Evolutionary conservation across 495 filamentous ascomycete genomes (phyloP).

Genomic region (Jackrogersella minutella): DNA sequence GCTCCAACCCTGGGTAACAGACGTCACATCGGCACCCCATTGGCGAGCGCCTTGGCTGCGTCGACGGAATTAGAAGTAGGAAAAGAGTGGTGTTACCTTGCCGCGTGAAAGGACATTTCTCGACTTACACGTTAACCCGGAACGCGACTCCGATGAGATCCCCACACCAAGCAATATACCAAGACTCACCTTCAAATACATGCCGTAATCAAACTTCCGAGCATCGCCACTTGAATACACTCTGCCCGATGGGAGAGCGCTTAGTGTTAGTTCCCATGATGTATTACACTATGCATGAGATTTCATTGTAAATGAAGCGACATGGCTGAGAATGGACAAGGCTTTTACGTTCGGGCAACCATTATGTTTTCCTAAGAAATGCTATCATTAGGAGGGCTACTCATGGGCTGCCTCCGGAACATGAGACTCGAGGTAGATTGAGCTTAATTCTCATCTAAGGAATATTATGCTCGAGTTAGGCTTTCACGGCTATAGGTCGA

Average conservation of each 20-base stretch:
- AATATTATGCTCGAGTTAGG: background rate
- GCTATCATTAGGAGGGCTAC: background rate
- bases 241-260: constrained; percentile 32
- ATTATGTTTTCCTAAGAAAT: background rate
- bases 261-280: constrained; percentile 2
- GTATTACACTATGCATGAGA: constrained; percentile 14
- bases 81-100: constrained; percentile 6
- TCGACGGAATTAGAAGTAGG: constrained; percentile 23
- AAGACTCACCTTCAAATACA: constrained; percentile 7
- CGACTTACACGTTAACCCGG: constrained; percentile 18
- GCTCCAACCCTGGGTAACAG: constrained; percentile 31
- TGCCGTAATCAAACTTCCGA: constrained; percentile 13
- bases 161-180: constrained; percentile 9
- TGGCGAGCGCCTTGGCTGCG: constrained; percentile 25
- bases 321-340: constrained; percentile 9
- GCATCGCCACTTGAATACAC: constrained; percentile 22
- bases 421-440: constrained; percentile 21
- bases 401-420: background rate
- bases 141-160: constrained; percentile 34
- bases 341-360: background rate
- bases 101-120: constrained; percentile 28
- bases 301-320: constrained; percentile 11
- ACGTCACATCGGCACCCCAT: constrained; percentile 37
- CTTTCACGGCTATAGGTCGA: background rate
- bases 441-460: constrained; percentile 7